Evolutionary conservation across 306 rosid genomes (phyloP).

Genomic region (Castanea sativa): DNA sequence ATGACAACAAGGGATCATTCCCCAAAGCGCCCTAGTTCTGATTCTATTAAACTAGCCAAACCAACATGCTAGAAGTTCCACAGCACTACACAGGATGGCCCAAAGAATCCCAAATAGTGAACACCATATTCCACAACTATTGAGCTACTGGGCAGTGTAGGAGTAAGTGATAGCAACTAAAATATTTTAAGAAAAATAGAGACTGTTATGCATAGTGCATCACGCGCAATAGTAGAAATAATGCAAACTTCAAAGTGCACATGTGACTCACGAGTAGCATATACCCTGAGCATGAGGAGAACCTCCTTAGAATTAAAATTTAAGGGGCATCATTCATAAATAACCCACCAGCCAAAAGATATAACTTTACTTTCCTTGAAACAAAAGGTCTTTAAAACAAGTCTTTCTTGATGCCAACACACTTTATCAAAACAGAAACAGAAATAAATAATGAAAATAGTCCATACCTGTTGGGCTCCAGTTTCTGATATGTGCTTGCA

Average conservation of each 20-base stretch:
- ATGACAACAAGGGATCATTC: no score
- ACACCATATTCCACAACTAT: no score
- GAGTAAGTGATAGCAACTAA: neutral
- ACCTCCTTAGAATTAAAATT: constrained; percentile 4
- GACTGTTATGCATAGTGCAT: neutral
- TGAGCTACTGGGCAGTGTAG: no score
- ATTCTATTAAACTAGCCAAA: no score
- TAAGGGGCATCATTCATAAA: neutral
- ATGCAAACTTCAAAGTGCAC: neutral
- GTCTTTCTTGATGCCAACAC: neutral
- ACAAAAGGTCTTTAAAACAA: neutral
- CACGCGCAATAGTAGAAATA: neutral
- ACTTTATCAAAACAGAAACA: constrained; percentile 9
- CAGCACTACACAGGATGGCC: no score
- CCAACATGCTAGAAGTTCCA: no score
- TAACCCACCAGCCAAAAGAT: constrained; percentile 7
- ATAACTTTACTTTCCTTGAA: neutral
- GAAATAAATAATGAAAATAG: constrained; percentile 3
- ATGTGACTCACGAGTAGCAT: neutral
- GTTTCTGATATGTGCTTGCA: constrained; percentile 99
- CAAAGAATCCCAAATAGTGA: no score
- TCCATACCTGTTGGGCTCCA: constrained; percentile 92
- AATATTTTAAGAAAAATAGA: no score
- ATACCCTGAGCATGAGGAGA: neutral
- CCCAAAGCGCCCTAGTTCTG: no score